Base-by-base conservation (phyloP, 2,329 filamentous ascomycete species). In the Lojkania enalia region DNA sequence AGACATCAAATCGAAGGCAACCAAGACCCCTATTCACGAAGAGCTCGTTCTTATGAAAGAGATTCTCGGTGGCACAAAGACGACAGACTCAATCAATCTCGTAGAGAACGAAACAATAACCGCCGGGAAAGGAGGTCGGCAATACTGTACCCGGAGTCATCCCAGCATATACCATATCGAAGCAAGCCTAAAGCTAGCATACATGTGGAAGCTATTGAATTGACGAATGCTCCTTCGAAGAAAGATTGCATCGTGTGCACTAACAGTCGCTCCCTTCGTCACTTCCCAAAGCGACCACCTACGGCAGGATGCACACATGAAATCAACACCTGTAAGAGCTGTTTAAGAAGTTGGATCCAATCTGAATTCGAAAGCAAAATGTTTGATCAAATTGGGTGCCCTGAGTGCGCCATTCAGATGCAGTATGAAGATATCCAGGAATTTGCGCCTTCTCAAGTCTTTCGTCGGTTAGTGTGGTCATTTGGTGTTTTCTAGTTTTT, bases 331-430 rank as follows among this genome's bases (percentile, higher is more conserved):
- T 75, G 72, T 49, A 50, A 47, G 3, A 54, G 62, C 7, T 75
- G 73, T 39, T 57, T 74, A 4, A 53, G 64, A 13, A 50, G 48
- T 21, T 75, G 72, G 72, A 63, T 74, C n/a, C 44, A 52, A 4
- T 61, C 63, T 1, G 64, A 71, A 38, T 65, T 73, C 39, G 49
- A 54, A 5, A 44, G 50, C 5, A 71, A 70, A 41, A 58, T 69
- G 2, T 76, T 74, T 72, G 71, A 74, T 23, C 68, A 75, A 7
- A 72, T 83, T 30, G 66, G 64, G 33, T 84, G 81, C 39, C 78
- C 79, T 0, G 77, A 80, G 48, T 84, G 81, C 49, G 54, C 68
- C 2, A 65, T 63, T 19, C 51, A 56, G 0, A 63, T 84, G 2
- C 54, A 66, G 6, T 74, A 76, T 48, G 58, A 64, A 13, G 74